Evolutionary conservation across 441 rosid species (phyloP).

Genomic region (Sinapis alba): DNA sequence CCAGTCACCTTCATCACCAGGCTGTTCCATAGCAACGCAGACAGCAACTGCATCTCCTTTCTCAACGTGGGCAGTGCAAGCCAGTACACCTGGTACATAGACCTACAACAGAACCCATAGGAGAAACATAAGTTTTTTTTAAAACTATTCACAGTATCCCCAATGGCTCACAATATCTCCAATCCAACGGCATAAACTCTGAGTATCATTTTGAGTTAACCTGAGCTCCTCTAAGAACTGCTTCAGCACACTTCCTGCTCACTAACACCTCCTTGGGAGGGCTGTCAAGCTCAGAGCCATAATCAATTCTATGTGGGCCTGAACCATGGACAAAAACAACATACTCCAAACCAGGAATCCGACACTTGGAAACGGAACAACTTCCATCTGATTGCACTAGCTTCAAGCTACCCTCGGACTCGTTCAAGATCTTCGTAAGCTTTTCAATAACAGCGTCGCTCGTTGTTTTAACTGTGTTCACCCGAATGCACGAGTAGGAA

Average conservation of each 20-base stretch:
- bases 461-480: conserved; percentile 73
- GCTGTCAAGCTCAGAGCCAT: conserved; percentile 50
- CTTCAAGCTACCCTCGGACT: conserved; percentile 34
- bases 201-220: conserved; percentile 38
- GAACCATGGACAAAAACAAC: conserved; percentile 87
- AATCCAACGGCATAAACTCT: no score
- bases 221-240: conserved; percentile 99
- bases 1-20: conserved; percentile 71
- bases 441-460: conserved; percentile 74
- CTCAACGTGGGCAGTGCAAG: conserved; percentile 96
- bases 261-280: conserved; percentile 90
- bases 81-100: conserved; percentile 95
- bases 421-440: conserved; percentile 50
- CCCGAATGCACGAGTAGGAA: conserved; percentile 85
- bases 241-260: conserved; percentile 96
- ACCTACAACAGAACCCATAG: conserved; percentile 56
- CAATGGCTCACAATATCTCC: no score
- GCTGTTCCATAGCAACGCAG: conserved; percentile 89
- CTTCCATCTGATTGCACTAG: conserved; percentile 36
- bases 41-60: conserved; percentile 91
- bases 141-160: no score
- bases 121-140: conserved; percentile 28
- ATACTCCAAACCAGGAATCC: conserved; percentile 81
- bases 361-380: conserved; percentile 56
- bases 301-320: conserved; percentile 78